Evolutionary conservation across 2,329 filamentous ascomycete genomes (phyloP).

Genomic region (Westerdykella ornata): DNA sequence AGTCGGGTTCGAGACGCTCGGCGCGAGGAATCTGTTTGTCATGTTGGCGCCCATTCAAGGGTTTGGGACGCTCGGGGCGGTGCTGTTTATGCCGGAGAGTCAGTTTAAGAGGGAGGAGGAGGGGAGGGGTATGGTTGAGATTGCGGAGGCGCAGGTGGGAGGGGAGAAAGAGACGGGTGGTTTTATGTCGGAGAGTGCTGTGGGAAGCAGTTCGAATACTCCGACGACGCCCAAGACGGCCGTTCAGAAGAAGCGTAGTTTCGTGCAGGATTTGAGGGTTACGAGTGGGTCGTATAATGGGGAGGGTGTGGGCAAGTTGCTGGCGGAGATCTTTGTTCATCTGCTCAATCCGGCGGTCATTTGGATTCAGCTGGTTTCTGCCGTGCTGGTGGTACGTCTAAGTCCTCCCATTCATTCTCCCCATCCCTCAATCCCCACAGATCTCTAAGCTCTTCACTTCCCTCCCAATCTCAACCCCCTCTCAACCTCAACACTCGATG

Average conservation of each 20-base stretch:
- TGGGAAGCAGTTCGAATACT: neutral
- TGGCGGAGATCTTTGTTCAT: slow-evolving; percentile 15
- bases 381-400: slow-evolving; percentile 15
- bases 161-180: slow-evolving; percentile 2
- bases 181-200: slow-evolving; percentile 1
- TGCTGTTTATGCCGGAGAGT: slow-evolving; percentile 27
- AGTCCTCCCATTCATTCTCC: neutral
- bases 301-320: slow-evolving; percentile 12
- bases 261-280: slow-evolving; percentile 11
- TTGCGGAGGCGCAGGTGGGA: neutral
- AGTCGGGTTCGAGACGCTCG: slow-evolving; percentile 21
- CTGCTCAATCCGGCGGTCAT: slow-evolving; percentile 18
- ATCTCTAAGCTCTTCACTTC: neutral
- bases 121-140: neutral
- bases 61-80: slow-evolving; percentile 15
- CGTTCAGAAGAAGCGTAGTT: slow-evolving; percentile 5
- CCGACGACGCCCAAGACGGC: neutral
- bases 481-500: neutral
- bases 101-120: slow-evolving; percentile 12
- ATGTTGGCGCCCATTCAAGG: slow-evolving; percentile 26
- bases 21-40: slow-evolving; percentile 26
- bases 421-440: neutral
- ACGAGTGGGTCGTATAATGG: slow-evolving; percentile 12
- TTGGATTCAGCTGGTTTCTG: slow-evolving; percentile 16
- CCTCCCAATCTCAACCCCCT: no score